Evolutionary conservation across 805 yeast species (phyloP).

Genomic region (Blastobotrys terrestris): DNA sequence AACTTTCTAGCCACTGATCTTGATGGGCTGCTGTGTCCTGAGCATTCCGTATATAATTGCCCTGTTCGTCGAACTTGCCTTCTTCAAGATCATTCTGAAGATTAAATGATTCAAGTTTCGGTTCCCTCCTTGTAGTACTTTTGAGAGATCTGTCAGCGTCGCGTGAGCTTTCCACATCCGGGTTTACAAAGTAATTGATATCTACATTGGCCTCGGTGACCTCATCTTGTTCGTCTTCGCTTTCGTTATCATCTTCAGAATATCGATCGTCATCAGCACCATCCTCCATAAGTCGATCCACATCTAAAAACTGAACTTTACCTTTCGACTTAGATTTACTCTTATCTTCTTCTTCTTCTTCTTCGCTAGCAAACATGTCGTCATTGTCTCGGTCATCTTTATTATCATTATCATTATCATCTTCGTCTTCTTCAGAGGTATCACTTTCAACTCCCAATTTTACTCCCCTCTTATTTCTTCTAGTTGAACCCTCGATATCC

Average conservation of each 20-base stretch:
- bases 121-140: conserved; percentile 15
- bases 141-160: not conserved
- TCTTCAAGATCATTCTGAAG: conserved; percentile 49
- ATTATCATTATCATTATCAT: conserved; percentile 22
- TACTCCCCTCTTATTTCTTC: conserved; percentile 23
- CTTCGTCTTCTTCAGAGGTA: conserved; percentile 21
- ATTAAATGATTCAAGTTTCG: conserved; percentile 59
- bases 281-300: not conserved
- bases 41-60: conserved; percentile 46
- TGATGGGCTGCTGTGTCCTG: conserved; percentile 33
- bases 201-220: conserved; percentile 17
- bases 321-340: not conserved
- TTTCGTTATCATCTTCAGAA: conserved; percentile 5
- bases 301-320: not conserved
- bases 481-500: conserved; percentile 19
- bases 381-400: conserved; percentile 20
- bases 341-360: conserved; percentile 21
- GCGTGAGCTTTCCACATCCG: conserved; percentile 5
- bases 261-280: not conserved
- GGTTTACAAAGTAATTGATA: conserved; percentile 18
- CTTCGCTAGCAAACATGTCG: conserved; percentile 10
- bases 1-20: conserved; percentile 37
- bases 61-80: conserved; percentile 56
- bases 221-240: conserved; percentile 18
- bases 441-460: conserved; percentile 6